Percentiles rank a stretch among this genome's conserved stretches.
Evolutionary conservation across 345 rosid genomes (phyloP).

Genomic region (Dovyalis caffra): DNA sequence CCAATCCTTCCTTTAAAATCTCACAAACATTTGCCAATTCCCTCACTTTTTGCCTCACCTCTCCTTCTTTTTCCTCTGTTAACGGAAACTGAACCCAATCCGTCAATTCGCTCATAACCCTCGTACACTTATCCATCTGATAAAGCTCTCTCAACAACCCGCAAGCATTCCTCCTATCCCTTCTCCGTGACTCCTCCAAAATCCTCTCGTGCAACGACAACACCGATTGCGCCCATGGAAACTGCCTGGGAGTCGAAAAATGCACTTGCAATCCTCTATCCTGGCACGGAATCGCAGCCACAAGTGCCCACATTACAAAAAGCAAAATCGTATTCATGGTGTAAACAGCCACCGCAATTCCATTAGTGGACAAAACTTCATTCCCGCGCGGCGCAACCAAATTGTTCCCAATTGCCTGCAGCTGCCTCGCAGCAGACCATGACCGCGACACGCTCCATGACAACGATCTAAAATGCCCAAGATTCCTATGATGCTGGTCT

Average conservation of each 20-base stretch:
- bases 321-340: slow-evolving; percentile 68
- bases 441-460: slow-evolving; percentile 98
- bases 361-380: slow-evolving; percentile 55
- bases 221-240: slow-evolving; percentile 63
- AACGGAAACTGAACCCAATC: slow-evolving; percentile 75
- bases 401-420: slow-evolving; percentile 71
- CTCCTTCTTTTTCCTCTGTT: slow-evolving; percentile 51
- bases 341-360: slow-evolving; percentile 63
- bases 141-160: slow-evolving; percentile 85
- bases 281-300: slow-evolving; percentile 96
- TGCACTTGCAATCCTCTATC: slow-evolving; percentile 88
- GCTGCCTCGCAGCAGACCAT: slow-evolving; percentile 94
- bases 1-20: slow-evolving; percentile 57
- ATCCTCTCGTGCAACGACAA: slow-evolving; percentile 67
- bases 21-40: slow-evolving; percentile 57
- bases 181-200: slow-evolving; percentile 71
- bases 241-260: slow-evolving; percentile 66
- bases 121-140: slow-evolving; percentile 61
- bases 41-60: slow-evolving; percentile 57
- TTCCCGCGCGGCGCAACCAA: slow-evolving; percentile 52
- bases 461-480: slow-evolving; percentile 77
- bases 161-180: slow-evolving; percentile 70
- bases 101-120: slow-evolving; percentile 59
- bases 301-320: slow-evolving; percentile 89
- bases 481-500: slow-evolving; percentile 37